Conservation (phyloP, 148 eudicot species). For the Diospyros lotus region DNA sequence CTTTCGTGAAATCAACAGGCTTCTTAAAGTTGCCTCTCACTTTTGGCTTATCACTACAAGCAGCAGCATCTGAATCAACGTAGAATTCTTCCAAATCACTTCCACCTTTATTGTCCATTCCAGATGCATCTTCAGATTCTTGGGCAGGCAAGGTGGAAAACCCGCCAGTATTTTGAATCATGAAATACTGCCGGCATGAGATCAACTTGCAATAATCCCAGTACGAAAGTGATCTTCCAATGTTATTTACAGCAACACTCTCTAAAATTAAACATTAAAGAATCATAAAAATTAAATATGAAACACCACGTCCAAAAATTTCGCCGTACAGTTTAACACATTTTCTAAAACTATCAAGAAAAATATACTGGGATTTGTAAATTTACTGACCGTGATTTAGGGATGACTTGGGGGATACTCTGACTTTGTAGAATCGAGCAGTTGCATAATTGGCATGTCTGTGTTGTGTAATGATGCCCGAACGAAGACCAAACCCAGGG, state of each 20-base stretch:
- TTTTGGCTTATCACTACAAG: constrained; percentile 20
- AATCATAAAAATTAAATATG: constrained; percentile 2
- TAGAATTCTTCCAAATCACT: constrained; percentile 16
- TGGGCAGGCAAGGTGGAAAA: constrained; percentile 21
- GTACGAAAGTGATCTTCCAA: background rate
- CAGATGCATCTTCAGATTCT: constrained; percentile 6
- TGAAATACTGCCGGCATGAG: background rate
- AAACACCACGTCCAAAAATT: background rate
- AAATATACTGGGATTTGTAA: background rate
- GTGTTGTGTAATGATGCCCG: background rate
- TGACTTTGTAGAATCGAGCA: background rate
- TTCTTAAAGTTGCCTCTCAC: constrained; percentile 17
- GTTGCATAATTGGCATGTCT: background rate
- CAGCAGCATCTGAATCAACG: constrained; percentile 17
- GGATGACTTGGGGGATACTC: background rate
- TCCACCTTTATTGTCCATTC: constrained; percentile 3
- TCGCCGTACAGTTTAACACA: background rate
- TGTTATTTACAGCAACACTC: background rate
- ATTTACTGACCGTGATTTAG: constrained; percentile 9
- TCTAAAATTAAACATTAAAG: background rate
- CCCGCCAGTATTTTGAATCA: constrained; percentile 2
- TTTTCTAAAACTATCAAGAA: background rate
- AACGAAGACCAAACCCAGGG: constrained; percentile 5
- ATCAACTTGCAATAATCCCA: constrained; percentile 7
- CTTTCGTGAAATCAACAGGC: constrained; percentile 62